Percentiles rank a stretch among this genome's conserved stretches.
These are phyloP conservation scores for Cucurbita ficifolia DNA, from an alignment of 306 rosid species.

Conservation along the genomic window DNA sequence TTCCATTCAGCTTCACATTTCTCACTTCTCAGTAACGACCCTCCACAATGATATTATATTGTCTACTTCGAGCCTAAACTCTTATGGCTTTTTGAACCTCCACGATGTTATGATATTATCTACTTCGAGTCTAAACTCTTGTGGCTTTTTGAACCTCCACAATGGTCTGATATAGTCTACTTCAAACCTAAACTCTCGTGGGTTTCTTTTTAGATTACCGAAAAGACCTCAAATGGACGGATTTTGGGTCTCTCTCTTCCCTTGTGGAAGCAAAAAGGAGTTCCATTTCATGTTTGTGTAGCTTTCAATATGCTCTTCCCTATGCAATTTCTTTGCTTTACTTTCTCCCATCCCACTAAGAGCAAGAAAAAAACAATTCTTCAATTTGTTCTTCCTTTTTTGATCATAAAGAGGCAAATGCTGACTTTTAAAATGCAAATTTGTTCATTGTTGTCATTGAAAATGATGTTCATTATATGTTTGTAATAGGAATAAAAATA, in stretches of 20 bases:
- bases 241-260: background rate
- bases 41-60: no score
- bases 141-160: no score
- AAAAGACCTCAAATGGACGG: no score
- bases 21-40: background rate
- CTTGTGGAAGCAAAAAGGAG: background rate
- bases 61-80: no score
- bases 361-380: background rate
- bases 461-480: background rate
- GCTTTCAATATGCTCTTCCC: constrained; percentile 1
- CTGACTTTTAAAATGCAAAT: background rate
- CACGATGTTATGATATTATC: no score
- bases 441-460: constrained; percentile 2
- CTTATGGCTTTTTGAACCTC: no score
- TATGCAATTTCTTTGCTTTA: background rate
- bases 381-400: background rate
- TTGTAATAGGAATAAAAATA: background rate
- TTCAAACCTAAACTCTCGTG: no score
- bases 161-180: no score
- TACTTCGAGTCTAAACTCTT: no score
- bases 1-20: constrained; percentile 18
- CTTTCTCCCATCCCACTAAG: background rate
- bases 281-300: background rate
- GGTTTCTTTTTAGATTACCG: no score
- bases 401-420: constrained; percentile 2